Percentiles rank a stretch among this genome's conserved stretches.
phyloP scores from a whole-genome alignment of 495 filamentous ascomycete species.

The Clavariopsis aquatica region DNA sequence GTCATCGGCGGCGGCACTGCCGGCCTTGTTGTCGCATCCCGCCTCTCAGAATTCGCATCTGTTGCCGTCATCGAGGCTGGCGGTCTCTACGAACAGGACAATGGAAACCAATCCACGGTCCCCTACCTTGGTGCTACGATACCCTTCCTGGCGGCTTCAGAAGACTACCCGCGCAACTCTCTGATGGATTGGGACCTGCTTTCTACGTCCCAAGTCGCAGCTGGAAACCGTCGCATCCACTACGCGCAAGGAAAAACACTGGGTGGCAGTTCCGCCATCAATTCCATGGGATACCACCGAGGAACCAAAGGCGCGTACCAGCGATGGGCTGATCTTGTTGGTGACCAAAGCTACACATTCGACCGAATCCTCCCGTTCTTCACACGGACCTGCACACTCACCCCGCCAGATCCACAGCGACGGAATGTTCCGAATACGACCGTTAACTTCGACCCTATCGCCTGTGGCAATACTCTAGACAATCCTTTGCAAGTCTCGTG shows the following conservation, averaged over 20 bases:
- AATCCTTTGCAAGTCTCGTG: conserved; percentile 30
- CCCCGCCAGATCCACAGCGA: conserved; percentile 48
- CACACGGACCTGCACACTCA: conserved; percentile 55
- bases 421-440: conserved; percentile 49
- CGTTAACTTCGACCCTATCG: conserved; percentile 45
- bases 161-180: conserved; percentile 11
- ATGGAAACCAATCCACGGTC: conserved; percentile 19
- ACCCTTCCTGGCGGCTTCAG: conserved; percentile 8
- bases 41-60: conserved; percentile 15
- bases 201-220: not conserved
- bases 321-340: conserved; percentile 59
- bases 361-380: conserved; percentile 57
- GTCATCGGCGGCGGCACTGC: conserved; percentile 40
- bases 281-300: conserved; percentile 42
- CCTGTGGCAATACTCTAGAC: conserved; percentile 4
- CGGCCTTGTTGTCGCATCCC: conserved; percentile 20
- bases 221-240: conserved; percentile 17
- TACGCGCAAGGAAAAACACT: conserved; percentile 40
- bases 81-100: conserved; percentile 21
- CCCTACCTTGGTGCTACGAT: conserved; percentile 6
- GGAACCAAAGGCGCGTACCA: conserved; percentile 50
- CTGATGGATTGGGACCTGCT: conserved; percentile 33
- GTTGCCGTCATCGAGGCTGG: conserved; percentile 35
- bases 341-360: conserved; percentile 58
- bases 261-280: conserved; percentile 39